phyloP scores from a whole-genome alignment of 148 eudicot genomes.

The Cornus kousa region DNA sequence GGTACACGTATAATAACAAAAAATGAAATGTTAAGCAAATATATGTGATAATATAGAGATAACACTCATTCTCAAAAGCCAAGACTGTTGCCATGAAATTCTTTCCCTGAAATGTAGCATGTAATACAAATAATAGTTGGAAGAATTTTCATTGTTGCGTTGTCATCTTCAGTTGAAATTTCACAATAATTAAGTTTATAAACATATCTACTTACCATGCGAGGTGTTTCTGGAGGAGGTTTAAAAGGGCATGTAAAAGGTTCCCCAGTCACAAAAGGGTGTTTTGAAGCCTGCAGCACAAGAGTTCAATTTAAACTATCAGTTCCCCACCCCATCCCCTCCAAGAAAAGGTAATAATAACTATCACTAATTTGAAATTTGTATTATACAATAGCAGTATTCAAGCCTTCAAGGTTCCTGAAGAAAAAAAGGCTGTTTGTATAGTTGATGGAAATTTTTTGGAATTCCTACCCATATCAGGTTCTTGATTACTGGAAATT shows the following conservation, averaged over 20 bases:
- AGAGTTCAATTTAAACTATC: conserved; percentile 4
- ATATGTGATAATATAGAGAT: neutral
- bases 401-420: neutral
- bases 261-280: conserved; percentile 97
- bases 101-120: conserved; percentile 3
- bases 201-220: conserved; percentile 58
- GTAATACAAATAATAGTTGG: neutral
- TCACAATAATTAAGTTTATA: conserved; percentile 6
- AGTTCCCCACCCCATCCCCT: too few species aligned
- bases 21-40: neutral
- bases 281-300: conserved; percentile 80
- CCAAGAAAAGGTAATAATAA: neutral
- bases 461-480: too few species aligned
- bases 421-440: neutral
- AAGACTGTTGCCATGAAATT: conserved; percentile 2
- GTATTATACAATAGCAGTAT: neutral
- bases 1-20: neutral
- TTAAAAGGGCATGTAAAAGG: conserved; percentile 80
- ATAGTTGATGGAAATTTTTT: too few species aligned
- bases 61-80: neutral
- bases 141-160: conserved; percentile 1
- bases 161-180: conserved; percentile 16
- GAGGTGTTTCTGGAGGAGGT: conserved; percentile 86
- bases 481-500: neutral
- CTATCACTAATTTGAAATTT: neutral